phyloP scores from a whole-genome alignment of 2,329 filamentous ascomycete genomes.

The Chaetomiaceae sp. region DNA sequence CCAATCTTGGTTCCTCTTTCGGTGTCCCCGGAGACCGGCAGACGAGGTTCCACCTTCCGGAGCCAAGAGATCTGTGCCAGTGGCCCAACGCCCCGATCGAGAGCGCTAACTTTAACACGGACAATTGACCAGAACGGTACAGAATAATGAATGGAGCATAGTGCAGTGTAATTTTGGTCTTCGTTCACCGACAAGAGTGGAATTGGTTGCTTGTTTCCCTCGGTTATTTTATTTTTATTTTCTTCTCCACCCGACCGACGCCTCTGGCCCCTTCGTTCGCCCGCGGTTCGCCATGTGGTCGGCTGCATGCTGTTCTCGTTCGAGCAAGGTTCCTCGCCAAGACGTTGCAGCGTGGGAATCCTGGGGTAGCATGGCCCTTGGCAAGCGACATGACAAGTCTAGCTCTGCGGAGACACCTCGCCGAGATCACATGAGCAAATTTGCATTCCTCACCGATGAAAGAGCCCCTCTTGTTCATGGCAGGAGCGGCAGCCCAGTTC shows the following conservation, averaged over 20 bases:
- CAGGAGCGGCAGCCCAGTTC: background rate
- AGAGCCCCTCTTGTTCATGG: slow-evolving; percentile 11
- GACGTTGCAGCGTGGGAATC: slow-evolving; percentile 12
- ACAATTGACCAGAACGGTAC: too few relatives aligned
- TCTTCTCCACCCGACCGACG: too few relatives aligned
- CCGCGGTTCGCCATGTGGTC: too few relatives aligned
- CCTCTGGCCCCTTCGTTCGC: background rate
- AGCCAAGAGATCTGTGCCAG: background rate
- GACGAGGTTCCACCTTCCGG: too few relatives aligned
- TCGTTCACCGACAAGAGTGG: too few relatives aligned
- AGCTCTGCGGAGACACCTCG: slow-evolving; percentile 16
- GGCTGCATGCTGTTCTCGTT: background rate
- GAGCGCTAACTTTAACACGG: too few relatives aligned
- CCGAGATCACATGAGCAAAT: slow-evolving; percentile 20
- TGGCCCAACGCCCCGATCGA: background rate
- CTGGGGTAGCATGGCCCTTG: slow-evolving; percentile 5
- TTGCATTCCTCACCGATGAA: slow-evolving; percentile 8
- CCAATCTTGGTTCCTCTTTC: too few relatives aligned
- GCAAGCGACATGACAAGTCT: slow-evolving; percentile 10
- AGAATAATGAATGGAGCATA: too few relatives aligned
- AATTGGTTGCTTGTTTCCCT: too few relatives aligned
- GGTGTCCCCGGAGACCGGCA: too few relatives aligned
- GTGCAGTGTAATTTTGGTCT: too few relatives aligned
- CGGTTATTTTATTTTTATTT: too few relatives aligned
- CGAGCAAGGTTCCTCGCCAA: slow-evolving; percentile 1